phyloP scores from a whole-genome alignment of 805 yeast genomes.

The Yarrowia deformans region DNA sequence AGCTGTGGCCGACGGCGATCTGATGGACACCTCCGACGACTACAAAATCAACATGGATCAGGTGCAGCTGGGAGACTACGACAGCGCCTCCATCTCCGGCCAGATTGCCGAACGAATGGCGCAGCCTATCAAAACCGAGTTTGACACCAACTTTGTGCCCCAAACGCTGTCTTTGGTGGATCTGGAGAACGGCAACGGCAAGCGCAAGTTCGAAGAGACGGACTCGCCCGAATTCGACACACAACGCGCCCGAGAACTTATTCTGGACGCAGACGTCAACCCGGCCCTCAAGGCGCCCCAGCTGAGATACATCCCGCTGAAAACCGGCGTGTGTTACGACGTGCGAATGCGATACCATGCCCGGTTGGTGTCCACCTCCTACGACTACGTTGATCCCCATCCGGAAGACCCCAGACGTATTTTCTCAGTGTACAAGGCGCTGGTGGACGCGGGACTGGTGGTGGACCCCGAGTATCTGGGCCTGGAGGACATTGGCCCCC shows the following conservation, averaged over 20 bases:
- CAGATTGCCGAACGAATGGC: constrained; percentile 35
- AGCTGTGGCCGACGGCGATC: background rate
- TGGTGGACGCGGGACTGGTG: constrained; percentile 93
- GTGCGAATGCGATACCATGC: constrained; percentile 98
- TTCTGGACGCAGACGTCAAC: constrained; percentile 15
- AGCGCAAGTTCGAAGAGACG: constrained; percentile 38
- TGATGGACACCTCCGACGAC: constrained; percentile 37
- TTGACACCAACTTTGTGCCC: constrained; percentile 33
- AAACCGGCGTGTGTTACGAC: constrained; percentile 95
- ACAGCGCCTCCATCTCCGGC: constrained; percentile 33
- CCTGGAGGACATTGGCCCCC: constrained; percentile 76
- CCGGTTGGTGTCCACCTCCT: constrained; percentile 87
- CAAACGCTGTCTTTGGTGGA: constrained; percentile 32
- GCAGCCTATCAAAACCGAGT: constrained; percentile 33
- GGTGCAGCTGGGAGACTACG: constrained; percentile 35
- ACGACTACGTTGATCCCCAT: constrained; percentile 96
- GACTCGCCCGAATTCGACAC: constrained; percentile 24
- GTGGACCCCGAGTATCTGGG: constrained; percentile 78
- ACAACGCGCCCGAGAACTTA: constrained; percentile 30
- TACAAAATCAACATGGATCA: constrained; percentile 38
- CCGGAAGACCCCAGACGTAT: constrained; percentile 99
- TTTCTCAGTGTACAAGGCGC: constrained; percentile 87
- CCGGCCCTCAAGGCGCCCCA: constrained; percentile 56
- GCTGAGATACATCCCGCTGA: constrained; percentile 72
- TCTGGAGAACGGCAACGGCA: constrained; percentile 43